Evolutionary conservation across 768 basidiomycete species (phyloP).

Genomic region (Inosperma sp.): DNA sequence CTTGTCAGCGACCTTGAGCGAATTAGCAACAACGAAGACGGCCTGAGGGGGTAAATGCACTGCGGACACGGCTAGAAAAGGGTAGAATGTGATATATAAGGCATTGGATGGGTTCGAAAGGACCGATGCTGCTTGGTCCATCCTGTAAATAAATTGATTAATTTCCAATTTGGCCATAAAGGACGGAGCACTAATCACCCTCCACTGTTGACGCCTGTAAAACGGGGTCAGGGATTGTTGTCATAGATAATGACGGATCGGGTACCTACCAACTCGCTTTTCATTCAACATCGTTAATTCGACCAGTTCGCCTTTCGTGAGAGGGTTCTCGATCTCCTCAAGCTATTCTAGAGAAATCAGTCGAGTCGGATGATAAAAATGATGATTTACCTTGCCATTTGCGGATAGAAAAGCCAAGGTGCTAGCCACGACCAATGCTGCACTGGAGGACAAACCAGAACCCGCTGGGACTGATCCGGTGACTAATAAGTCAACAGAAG

Average conservation of each 20-base stretch:
- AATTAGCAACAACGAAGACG: constrained; percentile 77
- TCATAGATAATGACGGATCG: constrained; percentile 2
- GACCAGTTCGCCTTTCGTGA: constrained; percentile 71
- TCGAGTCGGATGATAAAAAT: constrained; percentile 1
- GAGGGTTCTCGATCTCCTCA: constrained; percentile 15
- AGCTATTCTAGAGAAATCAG: constrained; percentile 13
- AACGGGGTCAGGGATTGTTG: background rate
- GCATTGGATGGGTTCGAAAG: constrained; percentile 68
- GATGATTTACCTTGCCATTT: constrained; percentile 52
- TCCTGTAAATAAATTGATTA: constrained; percentile 37
- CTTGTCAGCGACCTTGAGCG: constrained; percentile 79
- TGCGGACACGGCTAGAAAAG: constrained; percentile 59
- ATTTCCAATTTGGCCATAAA: constrained; percentile 1
- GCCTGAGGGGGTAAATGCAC: constrained; percentile 55
- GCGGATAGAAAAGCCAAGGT: constrained; percentile 76
- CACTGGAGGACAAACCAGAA: constrained; percentile 81
- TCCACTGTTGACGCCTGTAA: constrained; percentile 64
- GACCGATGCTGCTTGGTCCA: constrained; percentile 91
- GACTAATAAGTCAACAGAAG: constrained; percentile 68
- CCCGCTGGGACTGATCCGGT: constrained; percentile 84
- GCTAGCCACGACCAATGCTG: constrained; percentile 87
- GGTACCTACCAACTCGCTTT: constrained; percentile 60
- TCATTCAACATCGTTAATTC: constrained; percentile 81
- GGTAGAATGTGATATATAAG: constrained; percentile 80
- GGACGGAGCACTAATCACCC: constrained; percentile 44